These are phyloP conservation scores for Nowakowskiella sp. DNA, from an alignment of 192 early-diverging fungal species.

Conservation along the genomic window DNA sequence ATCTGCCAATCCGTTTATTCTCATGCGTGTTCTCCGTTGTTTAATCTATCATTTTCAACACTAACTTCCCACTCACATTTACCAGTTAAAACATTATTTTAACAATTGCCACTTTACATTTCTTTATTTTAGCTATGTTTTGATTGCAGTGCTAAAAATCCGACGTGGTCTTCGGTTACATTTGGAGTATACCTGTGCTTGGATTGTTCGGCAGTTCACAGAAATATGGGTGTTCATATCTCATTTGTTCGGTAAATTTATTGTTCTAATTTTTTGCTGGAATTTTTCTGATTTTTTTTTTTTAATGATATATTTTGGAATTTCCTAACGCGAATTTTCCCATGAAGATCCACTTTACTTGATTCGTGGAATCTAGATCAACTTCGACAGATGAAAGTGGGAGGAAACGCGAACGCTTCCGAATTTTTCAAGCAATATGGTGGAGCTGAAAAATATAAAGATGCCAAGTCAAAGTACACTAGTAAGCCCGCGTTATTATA, in stretches of 20 bases:
- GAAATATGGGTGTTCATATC: constrained; percentile 96
- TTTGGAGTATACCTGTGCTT: constrained; percentile 94
- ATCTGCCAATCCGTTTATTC: not conserved
- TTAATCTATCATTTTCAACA: not conserved
- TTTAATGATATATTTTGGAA: constrained; percentile 11
- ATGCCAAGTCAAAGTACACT: constrained; percentile 79
- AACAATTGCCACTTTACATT: not conserved
- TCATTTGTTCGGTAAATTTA: constrained; percentile 77
- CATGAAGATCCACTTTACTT: constrained; percentile 68
- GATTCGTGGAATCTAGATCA: constrained; percentile 93
- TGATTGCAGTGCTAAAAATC: constrained; percentile 91
- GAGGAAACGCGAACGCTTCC: constrained; percentile 74
- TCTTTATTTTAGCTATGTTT: constrained; percentile 65
- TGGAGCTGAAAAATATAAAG: constrained; percentile 40
- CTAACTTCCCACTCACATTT: constrained; percentile 2
- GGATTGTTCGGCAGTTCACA: constrained; percentile 91
- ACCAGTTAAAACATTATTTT: constrained; percentile 7
- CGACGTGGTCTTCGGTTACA: constrained; percentile 89
- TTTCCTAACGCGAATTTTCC: not conserved
- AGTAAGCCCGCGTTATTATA: constrained; percentile 65
- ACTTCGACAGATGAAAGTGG: constrained; percentile 74
- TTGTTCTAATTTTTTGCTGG: not conserved
- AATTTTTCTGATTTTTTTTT: constrained; percentile 10
- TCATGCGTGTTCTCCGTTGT: constrained; percentile 8
- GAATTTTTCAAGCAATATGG: constrained; percentile 80